Base-by-base conservation (phyloP, 495 filamentous ascomycete genomes). In the Bombardia bombarda region DNA sequence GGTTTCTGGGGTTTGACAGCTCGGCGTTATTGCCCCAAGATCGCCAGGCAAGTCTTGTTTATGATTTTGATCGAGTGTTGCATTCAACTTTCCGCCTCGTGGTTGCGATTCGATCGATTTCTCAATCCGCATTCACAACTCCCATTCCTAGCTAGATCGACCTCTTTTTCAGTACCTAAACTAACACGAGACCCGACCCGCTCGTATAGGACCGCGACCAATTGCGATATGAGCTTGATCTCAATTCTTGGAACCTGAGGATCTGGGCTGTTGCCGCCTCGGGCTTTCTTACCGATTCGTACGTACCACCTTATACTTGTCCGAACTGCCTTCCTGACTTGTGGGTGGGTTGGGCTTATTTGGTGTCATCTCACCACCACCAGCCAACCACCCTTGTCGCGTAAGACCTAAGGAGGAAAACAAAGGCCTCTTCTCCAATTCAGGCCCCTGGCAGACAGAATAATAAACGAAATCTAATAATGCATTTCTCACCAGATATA, bases 221-320 rank as follows among this genome's bases (percentile, higher is more conserved):
- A 23, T 33, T 65, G 21, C 56, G 61, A 18, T 62, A 60, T 38
- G 56, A 62, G 35, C 52, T 65, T 16, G 57, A 65, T 34, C 54
- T 65, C 24, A 65, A 65, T 40, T 58, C 56, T 1, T 65, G 61
- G 61, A 65, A 67, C 32, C 42, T 63, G 48, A 49, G 62, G 28
- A 62, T 69, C 22, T 67, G 62, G 60, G 57, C 74, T 6, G 81
- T 85, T 4, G 78, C 80, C 10, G 79, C 75, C 14, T 74, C 79
- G 1, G 81, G 81, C 14, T 85, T 85, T 52, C 74, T 85, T 40
- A 79, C 81, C 8, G 79, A 82, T 61, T 78, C 77, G 47, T 85
- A 77, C 38, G 70, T 55, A 46, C 13, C 40, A 5, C 26, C 13
- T 8, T 2, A 8, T 54, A 17, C 40, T 36, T 10, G 40, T 49